Conservation (phyloP, 352 stramenopile species). For the Globisporangium lucens region DNA sequence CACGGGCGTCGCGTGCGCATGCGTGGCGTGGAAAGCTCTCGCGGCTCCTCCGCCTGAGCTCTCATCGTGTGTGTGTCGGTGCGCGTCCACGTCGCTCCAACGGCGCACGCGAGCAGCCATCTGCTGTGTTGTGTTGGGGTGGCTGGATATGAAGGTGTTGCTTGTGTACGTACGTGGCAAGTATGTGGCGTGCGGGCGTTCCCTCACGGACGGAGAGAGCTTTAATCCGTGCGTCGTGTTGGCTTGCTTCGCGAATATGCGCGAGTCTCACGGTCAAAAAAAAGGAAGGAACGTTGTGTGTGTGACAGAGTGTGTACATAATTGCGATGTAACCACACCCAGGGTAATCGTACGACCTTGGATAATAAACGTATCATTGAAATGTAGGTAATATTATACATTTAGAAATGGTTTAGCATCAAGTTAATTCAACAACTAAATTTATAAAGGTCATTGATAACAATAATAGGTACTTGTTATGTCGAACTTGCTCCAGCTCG, state of each 20-base stretch:
- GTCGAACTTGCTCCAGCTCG: neutral
- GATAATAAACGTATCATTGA: neutral
- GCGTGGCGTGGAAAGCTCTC: slow-evolving; percentile 16
- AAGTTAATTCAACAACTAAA: no score
- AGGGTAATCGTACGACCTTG: neutral
- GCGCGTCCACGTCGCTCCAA: slow-evolving; percentile 67
- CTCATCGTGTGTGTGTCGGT: slow-evolving; percentile 20
- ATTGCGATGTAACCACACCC: neutral
- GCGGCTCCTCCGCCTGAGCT: neutral
- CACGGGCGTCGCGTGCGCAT: slow-evolving; percentile 15
- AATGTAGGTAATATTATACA: no score
- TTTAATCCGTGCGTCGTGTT: neutral
- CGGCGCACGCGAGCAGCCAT: slow-evolving; percentile 50
- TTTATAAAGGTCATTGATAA: neutral
- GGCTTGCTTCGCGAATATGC: neutral
- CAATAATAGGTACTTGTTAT: neutral
- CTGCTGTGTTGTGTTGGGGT: neutral
- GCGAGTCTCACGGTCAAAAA: neutral
- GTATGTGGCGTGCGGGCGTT: neutral
- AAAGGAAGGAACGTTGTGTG: neutral
- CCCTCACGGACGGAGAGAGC: no score
- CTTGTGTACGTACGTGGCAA: neutral
- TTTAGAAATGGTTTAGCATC: no score
- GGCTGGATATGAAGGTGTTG: neutral
- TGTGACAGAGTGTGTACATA: neutral